Conservation (phyloP, 2,329 filamentous ascomycete species). For the Esteya vermicola region DNA sequence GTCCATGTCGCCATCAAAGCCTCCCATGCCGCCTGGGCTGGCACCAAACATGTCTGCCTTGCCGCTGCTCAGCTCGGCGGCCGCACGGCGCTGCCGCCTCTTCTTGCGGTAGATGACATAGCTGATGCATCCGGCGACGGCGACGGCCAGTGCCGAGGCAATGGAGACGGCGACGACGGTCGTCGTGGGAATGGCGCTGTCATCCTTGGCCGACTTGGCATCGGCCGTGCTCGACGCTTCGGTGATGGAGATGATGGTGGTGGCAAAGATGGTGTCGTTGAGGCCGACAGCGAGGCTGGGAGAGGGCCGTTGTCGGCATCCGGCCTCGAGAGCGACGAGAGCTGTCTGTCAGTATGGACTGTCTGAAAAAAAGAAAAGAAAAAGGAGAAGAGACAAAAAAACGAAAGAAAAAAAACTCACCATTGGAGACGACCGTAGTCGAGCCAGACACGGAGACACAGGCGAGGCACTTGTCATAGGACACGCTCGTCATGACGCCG, state of each 20-base stretch:
- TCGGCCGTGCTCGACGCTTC: constrained; percentile 16
- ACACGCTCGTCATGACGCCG: constrained; percentile 18
- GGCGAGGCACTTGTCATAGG: constrained; percentile 25
- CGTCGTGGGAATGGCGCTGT: constrained; percentile 18
- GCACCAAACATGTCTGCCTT: not conserved
- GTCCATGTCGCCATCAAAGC: too few species aligned
- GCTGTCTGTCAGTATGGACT: constrained; percentile 22
- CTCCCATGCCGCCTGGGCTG: not conserved
- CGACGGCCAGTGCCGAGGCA: constrained; percentile 22
- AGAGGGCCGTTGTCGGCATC: constrained; percentile 31
- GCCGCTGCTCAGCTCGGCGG: not conserved
- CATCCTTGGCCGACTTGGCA: constrained; percentile 3
- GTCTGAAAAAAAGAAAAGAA: not conserved
- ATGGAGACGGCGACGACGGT: constrained; percentile 30
- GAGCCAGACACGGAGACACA: constrained; percentile 29
- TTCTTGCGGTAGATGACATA: constrained; percentile 33
- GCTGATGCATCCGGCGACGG: constrained; percentile 22
- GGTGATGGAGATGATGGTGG: constrained; percentile 16
- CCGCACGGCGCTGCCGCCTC: constrained; percentile 15
- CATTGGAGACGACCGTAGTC: constrained; percentile 33
- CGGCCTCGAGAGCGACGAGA: constrained; percentile 35
- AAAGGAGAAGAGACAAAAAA: not conserved
- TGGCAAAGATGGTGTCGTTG: constrained; percentile 16
- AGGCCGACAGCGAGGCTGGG: constrained; percentile 14
- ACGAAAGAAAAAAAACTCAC: constrained; percentile 19